Conservation (phyloP, 2,329 filamentous ascomycete species). For the Aspergillus proliferans region DNA sequence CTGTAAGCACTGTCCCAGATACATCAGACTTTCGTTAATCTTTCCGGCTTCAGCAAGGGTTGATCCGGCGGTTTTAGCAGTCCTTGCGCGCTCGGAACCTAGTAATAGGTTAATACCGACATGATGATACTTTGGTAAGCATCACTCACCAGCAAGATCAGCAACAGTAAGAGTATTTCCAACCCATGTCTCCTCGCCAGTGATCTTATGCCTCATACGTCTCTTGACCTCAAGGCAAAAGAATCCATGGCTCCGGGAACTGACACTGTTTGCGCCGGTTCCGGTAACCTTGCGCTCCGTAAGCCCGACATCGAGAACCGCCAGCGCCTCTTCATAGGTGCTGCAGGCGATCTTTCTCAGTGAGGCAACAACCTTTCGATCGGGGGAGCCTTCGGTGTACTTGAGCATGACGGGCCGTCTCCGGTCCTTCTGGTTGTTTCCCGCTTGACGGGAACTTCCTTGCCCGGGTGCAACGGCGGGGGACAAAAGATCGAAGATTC, state of each 20-base stretch:
- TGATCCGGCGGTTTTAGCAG: slow-evolving; percentile 87
- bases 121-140: background rate
- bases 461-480: slow-evolving; percentile 40
- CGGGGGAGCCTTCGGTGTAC: slow-evolving; percentile 76
- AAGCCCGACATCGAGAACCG: slow-evolving; percentile 83
- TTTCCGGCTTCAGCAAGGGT: slow-evolving; percentile 94
- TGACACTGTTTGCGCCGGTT: slow-evolving; percentile 87
- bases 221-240: slow-evolving; percentile 95
- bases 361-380: slow-evolving; percentile 91
- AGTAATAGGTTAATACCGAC: slow-evolving; percentile 14
- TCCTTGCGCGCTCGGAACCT: slow-evolving; percentile 81
- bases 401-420: slow-evolving; percentile 88
- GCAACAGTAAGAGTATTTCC: slow-evolving; percentile 80
- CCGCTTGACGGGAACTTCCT: slow-evolving; percentile 36
- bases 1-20: slow-evolving; percentile 91
- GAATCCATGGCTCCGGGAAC: slow-evolving; percentile 89
- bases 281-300: slow-evolving; percentile 81
- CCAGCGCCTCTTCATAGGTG: slow-evolving; percentile 73
- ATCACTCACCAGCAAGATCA: slow-evolving; percentile 66
- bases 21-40: slow-evolving; percentile 98
- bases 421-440: slow-evolving; percentile 57
- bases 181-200: slow-evolving; percentile 59
- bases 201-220: slow-evolving; percentile 47
- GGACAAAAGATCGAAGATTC: slow-evolving; percentile 87
- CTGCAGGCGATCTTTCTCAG: slow-evolving; percentile 84